Evolutionary conservation across 179 eudicot genomes (phyloP).

Genomic region (Patellifolia procumbens): DNA sequence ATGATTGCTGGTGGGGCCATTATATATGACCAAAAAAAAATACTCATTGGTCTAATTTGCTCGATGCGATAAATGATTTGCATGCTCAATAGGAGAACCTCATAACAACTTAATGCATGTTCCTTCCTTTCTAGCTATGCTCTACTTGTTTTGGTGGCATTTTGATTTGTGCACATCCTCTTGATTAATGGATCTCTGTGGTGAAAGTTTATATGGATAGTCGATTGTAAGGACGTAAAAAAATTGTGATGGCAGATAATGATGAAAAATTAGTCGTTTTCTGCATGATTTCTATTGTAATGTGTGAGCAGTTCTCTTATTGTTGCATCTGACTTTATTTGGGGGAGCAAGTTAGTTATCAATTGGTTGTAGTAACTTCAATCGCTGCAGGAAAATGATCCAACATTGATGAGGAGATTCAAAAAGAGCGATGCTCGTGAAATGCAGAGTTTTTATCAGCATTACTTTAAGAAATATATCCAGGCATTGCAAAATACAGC

Average conservation of each 20-base stretch:
- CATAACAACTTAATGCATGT: background rate
- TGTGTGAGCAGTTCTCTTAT: background rate
- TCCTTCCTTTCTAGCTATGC: background rate
- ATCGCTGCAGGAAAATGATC: conserved; percentile 84
- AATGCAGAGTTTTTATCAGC: no score
- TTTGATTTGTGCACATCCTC: background rate
- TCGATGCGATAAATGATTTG: background rate
- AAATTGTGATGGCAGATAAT: background rate
- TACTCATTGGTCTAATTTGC: background rate
- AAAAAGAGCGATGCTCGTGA: conserved; percentile 97
- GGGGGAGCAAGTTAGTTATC: no score
- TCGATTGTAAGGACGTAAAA: background rate
- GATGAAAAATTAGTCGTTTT: background rate
- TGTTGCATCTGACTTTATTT: background rate
- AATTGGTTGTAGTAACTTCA: no score
- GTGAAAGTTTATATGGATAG: background rate
- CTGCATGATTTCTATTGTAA: background rate
- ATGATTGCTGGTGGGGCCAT: background rate
- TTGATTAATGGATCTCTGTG: background rate
- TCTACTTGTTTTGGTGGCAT: background rate
- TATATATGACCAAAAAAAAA: background rate
- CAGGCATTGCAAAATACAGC: conserved; percentile 98
- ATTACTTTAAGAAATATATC: no score
- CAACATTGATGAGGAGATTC: conserved; percentile 86
- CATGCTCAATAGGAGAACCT: background rate